phyloP scores from a whole-genome alignment of 2,329 filamentous ascomycete species.

The Diplodia intermedia region DNA sequence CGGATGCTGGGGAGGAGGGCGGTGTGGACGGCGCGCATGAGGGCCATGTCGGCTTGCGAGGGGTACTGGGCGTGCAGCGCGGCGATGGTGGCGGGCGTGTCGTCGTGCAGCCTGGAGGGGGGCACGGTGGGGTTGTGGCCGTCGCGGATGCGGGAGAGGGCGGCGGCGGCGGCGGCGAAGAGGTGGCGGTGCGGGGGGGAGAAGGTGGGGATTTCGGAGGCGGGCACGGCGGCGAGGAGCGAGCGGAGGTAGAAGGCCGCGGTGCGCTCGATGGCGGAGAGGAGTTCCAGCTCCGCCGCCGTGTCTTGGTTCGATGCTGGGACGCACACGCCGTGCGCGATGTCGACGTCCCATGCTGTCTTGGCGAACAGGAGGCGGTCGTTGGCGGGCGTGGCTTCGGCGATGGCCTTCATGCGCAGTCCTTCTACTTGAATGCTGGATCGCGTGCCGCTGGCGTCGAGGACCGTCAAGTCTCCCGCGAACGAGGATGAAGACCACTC shows the following conservation, averaged over 20 bases:
- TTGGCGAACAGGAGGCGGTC: not conserved
- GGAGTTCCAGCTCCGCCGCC: not conserved
- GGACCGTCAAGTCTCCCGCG: not conserved
- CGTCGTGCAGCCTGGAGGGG: not conserved
- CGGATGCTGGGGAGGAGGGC: not conserved
- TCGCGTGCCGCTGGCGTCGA: not conserved
- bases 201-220: not conserved
- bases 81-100: slow-evolving; percentile 2
- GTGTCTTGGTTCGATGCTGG: not conserved
- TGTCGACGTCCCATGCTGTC: slow-evolving; percentile 6
- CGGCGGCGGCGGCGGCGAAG: not conserved
- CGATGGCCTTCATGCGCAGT: not conserved
- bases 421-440: slow-evolving; percentile 5
- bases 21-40: not conserved
- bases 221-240: not conserved
- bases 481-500: not conserved
- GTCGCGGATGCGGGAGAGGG: not conserved
- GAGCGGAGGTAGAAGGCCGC: not conserved
- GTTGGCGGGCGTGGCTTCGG: not conserved
- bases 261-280: not conserved
- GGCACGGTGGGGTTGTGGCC: not conserved
- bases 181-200: not conserved
- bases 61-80: not conserved
- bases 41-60: not conserved
- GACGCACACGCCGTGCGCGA: not conserved